Percentiles rank a stretch among this genome's conserved stretches.
Evolutionary conservation across 371 early-diverging fungal species (phyloP).

Genomic region (Syncephalastrum sp.): DNA sequence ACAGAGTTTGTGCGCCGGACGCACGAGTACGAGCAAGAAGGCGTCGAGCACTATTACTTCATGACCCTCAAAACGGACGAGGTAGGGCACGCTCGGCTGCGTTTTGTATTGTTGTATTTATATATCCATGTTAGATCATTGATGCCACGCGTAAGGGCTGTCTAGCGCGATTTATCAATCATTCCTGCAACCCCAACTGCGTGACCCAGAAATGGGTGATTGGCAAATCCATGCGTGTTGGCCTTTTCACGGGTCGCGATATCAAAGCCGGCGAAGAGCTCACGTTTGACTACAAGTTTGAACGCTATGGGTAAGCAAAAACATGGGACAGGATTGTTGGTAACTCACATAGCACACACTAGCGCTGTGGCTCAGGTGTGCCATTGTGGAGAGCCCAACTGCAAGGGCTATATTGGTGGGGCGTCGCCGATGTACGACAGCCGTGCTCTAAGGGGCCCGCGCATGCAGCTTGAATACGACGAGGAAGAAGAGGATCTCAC

Average conservation of each 20-base stretch:
- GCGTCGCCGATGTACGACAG: constrained; percentile 24
- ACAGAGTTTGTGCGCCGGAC: constrained; percentile 80
- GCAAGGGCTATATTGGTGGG: constrained; percentile 91
- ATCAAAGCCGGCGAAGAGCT: constrained; percentile 81
- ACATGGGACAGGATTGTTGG: neutral
- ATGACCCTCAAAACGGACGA: constrained; percentile 92
- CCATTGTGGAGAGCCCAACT: constrained; percentile 87
- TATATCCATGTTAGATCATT: constrained; percentile 59
- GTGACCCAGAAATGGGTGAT: constrained; percentile 88
- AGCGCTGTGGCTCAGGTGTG: constrained; percentile 89
- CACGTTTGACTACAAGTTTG: constrained; percentile 94
- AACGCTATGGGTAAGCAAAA: constrained; percentile 61
- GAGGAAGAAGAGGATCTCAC: constrained; percentile 23
- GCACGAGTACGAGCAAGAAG: constrained; percentile 73
- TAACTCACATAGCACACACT: neutral
- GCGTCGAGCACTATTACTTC: constrained; percentile 94
- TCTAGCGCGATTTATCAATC: constrained; percentile 91
- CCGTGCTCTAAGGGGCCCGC: constrained; percentile 16
- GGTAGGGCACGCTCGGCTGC: constrained; percentile 34
- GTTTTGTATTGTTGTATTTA: neutral
- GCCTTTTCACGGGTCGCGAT: constrained; percentile 73
- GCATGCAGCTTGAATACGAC: constrained; percentile 28
- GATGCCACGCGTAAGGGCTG: constrained; percentile 94
- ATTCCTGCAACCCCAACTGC: constrained; percentile 92
- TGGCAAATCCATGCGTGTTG: constrained; percentile 74